Evolutionary conservation across 2,329 filamentous ascomycete genomes (phyloP).

Genomic region (Ascochyta fabae): DNA sequence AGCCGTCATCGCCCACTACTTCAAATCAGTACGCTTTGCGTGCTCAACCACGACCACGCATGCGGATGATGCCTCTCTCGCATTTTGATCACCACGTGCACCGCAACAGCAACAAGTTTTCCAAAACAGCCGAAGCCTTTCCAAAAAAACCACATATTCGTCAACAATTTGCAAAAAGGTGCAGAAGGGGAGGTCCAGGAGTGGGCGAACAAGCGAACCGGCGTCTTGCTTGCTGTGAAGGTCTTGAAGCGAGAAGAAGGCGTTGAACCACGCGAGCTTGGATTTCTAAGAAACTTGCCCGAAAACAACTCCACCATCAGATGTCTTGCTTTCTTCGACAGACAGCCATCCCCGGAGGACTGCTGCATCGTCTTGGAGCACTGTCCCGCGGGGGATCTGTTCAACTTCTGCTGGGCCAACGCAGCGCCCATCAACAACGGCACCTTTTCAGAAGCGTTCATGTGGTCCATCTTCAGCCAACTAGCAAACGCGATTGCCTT

Average conservation of each 20-base stretch:
- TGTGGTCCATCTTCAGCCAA: constrained; percentile 28
- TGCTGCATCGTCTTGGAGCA: constrained; percentile 9
- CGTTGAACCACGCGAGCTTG: constrained; percentile 18
- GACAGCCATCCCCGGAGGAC: background rate
- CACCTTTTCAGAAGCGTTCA: constrained; percentile 19
- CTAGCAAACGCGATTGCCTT: constrained; percentile 24
- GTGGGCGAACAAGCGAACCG: constrained; percentile 13
- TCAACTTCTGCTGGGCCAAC: background rate
- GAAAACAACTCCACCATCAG: constrained; percentile 19
- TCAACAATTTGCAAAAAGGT: constrained; percentile 6
- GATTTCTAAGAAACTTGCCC: constrained; percentile 18
- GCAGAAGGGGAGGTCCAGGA: constrained; percentile 20
- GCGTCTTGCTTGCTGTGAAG: constrained; percentile 22
- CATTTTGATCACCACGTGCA: background rate
- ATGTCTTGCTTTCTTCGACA: constrained; percentile 11
- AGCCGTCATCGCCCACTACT: background rate
- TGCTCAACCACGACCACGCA: background rate
- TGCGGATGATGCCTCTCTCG: background rate
- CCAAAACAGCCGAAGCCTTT: background rate
- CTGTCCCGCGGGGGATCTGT: background rate
- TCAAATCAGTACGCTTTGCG: background rate
- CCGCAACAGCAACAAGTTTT: background rate
- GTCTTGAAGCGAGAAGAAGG: constrained; percentile 3
- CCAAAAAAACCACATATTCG: background rate
- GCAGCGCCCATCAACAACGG: background rate